Percentiles rank a stretch among this genome's conserved stretches.
These are phyloP conservation scores for Umbelopsis sp. DNA, from an alignment of 371 early-diverging fungal genomes.

Conservation along the genomic window DNA sequence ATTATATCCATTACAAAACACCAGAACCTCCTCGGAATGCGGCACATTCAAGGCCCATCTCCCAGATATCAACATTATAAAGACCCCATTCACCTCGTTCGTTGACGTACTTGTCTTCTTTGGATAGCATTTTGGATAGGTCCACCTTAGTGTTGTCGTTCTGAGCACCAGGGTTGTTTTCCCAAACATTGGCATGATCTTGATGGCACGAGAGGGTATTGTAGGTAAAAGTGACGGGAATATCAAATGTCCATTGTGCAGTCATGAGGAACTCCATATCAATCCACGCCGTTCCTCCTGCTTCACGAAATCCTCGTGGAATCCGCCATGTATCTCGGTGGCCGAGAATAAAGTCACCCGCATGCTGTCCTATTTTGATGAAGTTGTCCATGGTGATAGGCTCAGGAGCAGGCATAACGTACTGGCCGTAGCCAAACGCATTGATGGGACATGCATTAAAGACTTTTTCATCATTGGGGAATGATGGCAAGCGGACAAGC, in stretches of 20 bases:
- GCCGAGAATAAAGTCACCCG: conserved; percentile 50
- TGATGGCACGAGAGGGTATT: conserved; percentile 47
- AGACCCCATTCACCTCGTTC: conserved; percentile 44
- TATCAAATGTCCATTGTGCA: conserved; percentile 44
- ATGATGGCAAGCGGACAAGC: conserved; percentile 32
- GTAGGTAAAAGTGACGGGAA: conserved; percentile 36
- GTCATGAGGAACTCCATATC: conserved; percentile 51
- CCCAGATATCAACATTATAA: conserved; percentile 33
- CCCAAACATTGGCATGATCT: conserved; percentile 36
- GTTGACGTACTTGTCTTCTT: conserved; percentile 37
- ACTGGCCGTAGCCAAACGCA: conserved; percentile 21
- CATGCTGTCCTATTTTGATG: conserved; percentile 36
- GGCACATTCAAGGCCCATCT: conserved; percentile 36
- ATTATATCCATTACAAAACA: neutral
- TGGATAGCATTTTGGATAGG: conserved; percentile 33
- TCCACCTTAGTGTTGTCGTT: conserved; percentile 35
- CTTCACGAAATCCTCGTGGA: conserved; percentile 43
- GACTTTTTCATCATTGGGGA: conserved; percentile 36
- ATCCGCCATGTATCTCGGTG: conserved; percentile 52
- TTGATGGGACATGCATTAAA: conserved; percentile 26
- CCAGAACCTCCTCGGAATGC: conserved; percentile 48
- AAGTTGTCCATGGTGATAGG: conserved; percentile 31
- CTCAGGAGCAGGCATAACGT: conserved; percentile 21
- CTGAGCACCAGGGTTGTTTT: conserved; percentile 25
- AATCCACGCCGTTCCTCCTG: conserved; percentile 47